Percentiles rank a stretch among this genome's conserved stretches.
phyloP scores from a whole-genome alignment of 768 basidiomycete species.

The Calocybe gangraenosa region DNA sequence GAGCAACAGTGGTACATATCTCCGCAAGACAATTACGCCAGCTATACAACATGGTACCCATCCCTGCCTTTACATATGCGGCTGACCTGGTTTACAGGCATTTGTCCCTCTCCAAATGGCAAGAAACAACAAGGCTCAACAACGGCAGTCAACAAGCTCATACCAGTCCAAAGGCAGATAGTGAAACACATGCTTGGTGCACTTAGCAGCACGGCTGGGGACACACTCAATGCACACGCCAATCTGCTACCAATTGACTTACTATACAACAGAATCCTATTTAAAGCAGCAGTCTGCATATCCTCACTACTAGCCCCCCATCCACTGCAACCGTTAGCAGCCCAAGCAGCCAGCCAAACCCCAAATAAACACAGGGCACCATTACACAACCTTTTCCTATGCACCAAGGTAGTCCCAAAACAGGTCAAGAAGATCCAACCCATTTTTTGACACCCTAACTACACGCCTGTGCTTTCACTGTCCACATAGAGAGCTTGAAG shows the following conservation, averaged over 20 bases:
- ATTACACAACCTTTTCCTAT: conserved; percentile 4
- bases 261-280: not conserved
- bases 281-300: not conserved
- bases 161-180: conserved; percentile 1
- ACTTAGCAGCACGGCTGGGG: conserved; percentile 5
- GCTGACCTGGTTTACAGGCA: conserved; percentile 5
- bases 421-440: not conserved
- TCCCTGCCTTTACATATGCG: conserved; percentile 6
- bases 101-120: not conserved
- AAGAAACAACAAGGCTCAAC: conserved; percentile 5
- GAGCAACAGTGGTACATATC: not conserved
- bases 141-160: not conserved
- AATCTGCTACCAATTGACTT: conserved; percentile 8
- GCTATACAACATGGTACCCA: conserved; percentile 9
- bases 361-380: not conserved
- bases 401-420: not conserved
- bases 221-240: conserved; percentile 7
- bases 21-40: conserved; percentile 1
- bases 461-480: not conserved
- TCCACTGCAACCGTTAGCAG: not conserved
- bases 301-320: conserved; percentile 7
- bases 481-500: not conserved
- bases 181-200: conserved; percentile 2
- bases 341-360: not conserved
- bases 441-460: conserved; percentile 1